A percentile compares a stretch with the other conserved stretches of the same genome.
These are phyloP conservation scores for Didymosphaeria variabile DNA, from an alignment of 2,329 filamentous ascomycete species.

Conservation along the genomic window DNA sequence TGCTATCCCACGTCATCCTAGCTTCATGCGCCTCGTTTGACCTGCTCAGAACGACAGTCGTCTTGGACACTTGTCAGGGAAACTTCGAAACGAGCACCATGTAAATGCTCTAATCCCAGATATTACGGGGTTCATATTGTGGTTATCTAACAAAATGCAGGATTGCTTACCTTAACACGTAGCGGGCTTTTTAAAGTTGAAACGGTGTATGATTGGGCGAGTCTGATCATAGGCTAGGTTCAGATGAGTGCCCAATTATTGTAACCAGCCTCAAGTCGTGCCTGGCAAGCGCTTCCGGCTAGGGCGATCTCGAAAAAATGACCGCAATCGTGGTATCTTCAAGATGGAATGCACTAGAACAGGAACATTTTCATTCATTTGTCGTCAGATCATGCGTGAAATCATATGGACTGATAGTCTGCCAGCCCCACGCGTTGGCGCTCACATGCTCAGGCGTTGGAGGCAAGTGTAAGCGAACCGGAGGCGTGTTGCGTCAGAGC, in stretches of 20 bases:
- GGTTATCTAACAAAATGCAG: not conserved
- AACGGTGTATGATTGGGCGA: not conserved
- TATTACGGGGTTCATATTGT: constrained; percentile 1
- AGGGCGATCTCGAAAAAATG: too few relatives aligned
- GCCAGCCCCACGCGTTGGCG: not conserved
- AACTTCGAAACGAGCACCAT: not conserved
- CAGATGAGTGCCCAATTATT: not conserved
- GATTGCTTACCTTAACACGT: not conserved
- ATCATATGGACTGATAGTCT: not conserved
- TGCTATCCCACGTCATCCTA: constrained; percentile 5
- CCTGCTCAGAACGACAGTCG: constrained; percentile 2
- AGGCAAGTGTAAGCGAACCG: constrained; percentile 27
- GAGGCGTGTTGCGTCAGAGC: constrained; percentile 39
- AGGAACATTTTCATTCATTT: not conserved
- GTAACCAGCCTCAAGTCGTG: not conserved
- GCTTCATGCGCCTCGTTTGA: not conserved
- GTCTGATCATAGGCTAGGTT: not conserved
- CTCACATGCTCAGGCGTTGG: constrained; percentile 10
- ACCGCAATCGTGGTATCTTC: too few relatives aligned
- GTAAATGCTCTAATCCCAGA: constrained; percentile 1
- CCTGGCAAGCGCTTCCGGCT: not conserved
- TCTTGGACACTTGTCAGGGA: constrained; percentile 2
- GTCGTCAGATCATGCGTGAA: not conserved
- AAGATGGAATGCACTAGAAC: not conserved
- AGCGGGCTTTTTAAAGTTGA: constrained; percentile 1